Percentiles rank a stretch among this genome's conserved stretches.
These are phyloP conservation scores for Purshia tridentata DNA, from an alignment of 306 rosid genomes.

Conservation along the genomic window DNA sequence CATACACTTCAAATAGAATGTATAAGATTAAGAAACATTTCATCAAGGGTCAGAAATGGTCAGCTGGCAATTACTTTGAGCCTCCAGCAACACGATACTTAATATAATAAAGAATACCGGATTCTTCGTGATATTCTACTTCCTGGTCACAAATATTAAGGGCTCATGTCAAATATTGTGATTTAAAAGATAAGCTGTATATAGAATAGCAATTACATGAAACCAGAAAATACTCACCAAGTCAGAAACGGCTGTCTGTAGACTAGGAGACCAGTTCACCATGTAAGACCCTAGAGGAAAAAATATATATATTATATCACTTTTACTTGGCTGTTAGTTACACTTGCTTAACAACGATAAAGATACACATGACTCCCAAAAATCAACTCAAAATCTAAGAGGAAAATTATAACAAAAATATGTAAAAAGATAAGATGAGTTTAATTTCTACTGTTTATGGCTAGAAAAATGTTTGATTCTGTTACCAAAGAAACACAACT, in stretches of 20 bases:
- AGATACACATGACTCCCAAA: neutral
- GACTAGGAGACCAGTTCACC: constrained; percentile 95
- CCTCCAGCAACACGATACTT: constrained; percentile 91
- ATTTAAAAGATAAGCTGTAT: constrained; percentile 17
- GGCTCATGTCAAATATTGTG: constrained; percentile 23
- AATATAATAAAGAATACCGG: constrained; percentile 77
- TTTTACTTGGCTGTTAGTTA: neutral
- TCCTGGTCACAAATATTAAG: constrained; percentile 55
- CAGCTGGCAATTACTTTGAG: constrained; percentile 34
- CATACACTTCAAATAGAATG: neutral
- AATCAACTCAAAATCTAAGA: neutral
- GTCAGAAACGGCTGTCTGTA: constrained; percentile 98
- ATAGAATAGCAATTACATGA: constrained; percentile 9
- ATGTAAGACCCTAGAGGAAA: constrained; percentile 68
- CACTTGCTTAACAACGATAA: constrained; percentile 5
- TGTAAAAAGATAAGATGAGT: neutral
- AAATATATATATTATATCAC: neutral
- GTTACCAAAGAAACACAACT: neutral
- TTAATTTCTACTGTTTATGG: neutral
- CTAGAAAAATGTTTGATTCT: neutral
- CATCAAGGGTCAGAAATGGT: neutral
- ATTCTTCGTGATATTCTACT: constrained; percentile 94
- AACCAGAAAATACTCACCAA: constrained; percentile 49
- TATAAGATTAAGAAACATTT: constrained; percentile 7
- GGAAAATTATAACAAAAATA: neutral